A percentile compares a stretch with the other conserved stretches of the same genome.
Conservation (phyloP, 106 monocot genomes). For the Dioscorea dumetorum region DNA sequence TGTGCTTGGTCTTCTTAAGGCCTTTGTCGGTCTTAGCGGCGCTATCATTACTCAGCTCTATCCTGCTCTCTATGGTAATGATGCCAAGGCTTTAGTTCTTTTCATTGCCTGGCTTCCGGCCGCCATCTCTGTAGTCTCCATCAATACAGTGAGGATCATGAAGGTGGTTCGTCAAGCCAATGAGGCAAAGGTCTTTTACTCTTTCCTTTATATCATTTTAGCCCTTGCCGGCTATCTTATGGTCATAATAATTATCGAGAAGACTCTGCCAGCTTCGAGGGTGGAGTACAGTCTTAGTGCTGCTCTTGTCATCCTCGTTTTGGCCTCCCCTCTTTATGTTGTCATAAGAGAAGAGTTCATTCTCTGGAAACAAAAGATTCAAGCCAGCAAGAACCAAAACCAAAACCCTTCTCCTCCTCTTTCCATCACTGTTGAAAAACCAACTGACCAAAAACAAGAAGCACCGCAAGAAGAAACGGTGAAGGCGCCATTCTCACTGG, state of each 20-base stretch:
- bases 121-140: slow-evolving; percentile 20
- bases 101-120: slow-evolving; percentile 37
- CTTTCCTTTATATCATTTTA: slow-evolving; percentile 20
- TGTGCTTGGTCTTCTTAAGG: slow-evolving; percentile 40
- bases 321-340: slow-evolving; percentile 12
- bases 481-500: background rate
- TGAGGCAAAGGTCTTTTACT: slow-evolving; percentile 5
- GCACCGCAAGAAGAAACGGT: background rate
- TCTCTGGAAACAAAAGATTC: background rate
- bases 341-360: slow-evolving; percentile 15
- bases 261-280: background rate
- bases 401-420: background rate
- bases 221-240: slow-evolving; percentile 18
- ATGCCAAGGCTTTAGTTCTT: slow-evolving; percentile 23
- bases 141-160: slow-evolving; percentile 16
- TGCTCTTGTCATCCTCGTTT: slow-evolving; percentile 8
- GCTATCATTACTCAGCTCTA: slow-evolving; percentile 46
- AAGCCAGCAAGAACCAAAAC: background rate
- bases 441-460: too few relatives aligned
- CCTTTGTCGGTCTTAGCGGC: slow-evolving; percentile 46
- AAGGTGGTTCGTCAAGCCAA: background rate
- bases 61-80: slow-evolving; percentile 20
- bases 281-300: slow-evolving; percentile 7
- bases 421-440: background rate
- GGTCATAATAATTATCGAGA: slow-evolving; percentile 20